phyloP scores from a whole-genome alignment of 2,329 filamentous ascomycete species.

The Celoporthe dispersa region DNA sequence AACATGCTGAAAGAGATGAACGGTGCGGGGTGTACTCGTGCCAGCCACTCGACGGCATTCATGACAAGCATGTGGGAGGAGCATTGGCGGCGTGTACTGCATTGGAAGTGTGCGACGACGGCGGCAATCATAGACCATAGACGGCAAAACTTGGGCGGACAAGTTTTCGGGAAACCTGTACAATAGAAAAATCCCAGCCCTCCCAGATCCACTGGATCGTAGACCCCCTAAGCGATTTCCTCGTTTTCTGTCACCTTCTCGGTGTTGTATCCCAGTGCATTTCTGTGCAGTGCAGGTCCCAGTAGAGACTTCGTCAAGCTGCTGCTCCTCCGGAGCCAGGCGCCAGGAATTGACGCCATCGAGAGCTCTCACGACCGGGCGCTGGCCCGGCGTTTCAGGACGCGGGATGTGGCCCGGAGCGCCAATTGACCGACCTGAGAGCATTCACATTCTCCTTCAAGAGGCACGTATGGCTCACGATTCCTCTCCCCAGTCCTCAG shows the following conservation, averaged over 20 bases:
- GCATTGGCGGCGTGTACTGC: slow-evolving; percentile 30
- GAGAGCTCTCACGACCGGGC: background rate
- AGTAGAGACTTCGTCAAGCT: background rate
- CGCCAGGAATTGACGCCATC: background rate
- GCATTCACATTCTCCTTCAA: background rate
- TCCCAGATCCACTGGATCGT: slow-evolving; percentile 30
- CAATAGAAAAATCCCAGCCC: slow-evolving; percentile 31
- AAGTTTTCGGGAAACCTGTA: slow-evolving; percentile 31
- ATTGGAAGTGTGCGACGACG: slow-evolving; percentile 26
- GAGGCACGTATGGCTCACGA: background rate
- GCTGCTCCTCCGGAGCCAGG: background rate
- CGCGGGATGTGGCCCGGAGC: background rate
- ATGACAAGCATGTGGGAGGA: slow-evolving; percentile 29
- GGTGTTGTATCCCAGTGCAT: background rate
- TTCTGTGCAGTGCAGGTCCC: background rate
- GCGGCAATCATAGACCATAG: slow-evolving; percentile 32
- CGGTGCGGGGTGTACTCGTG: slow-evolving; percentile 20
- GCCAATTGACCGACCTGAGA: background rate
- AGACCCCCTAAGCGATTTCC: slow-evolving; percentile 16
- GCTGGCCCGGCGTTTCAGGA: background rate
- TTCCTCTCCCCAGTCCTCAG: too few relatives aligned
- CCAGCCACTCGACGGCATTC: slow-evolving; percentile 28
- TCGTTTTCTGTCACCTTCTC: slow-evolving; percentile 8
- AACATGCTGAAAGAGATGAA: slow-evolving; percentile 23
- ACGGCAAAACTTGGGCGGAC: slow-evolving; percentile 27